Evolutionary conservation across 352 stramenopile species (phyloP).

Genomic region (Phytophthora cryptogea): DNA sequence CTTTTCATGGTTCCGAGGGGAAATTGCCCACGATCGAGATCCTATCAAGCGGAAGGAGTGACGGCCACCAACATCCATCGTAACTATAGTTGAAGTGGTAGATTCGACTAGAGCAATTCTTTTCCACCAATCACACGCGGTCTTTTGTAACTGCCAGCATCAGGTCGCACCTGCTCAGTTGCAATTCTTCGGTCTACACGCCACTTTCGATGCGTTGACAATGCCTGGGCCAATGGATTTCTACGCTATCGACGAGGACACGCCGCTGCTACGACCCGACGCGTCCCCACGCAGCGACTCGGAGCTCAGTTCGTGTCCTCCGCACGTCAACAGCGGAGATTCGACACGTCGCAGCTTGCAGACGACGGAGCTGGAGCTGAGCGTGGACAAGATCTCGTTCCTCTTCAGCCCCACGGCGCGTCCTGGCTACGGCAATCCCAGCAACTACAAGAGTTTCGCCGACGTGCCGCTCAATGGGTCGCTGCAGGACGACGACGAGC

Average conservation of each 20-base stretch:
- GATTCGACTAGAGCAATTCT: constrained; percentile 16
- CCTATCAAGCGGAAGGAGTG: constrained; percentile 10
- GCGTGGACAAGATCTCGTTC: constrained; percentile 82
- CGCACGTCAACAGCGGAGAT: constrained; percentile 4
- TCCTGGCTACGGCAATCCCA: constrained; percentile 18
- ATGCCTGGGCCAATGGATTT: constrained; percentile 30
- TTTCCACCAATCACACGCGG: constrained; percentile 19
- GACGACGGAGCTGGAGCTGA: constrained; percentile 72
- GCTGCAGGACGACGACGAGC: constrained; percentile 59
- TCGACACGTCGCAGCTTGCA: constrained; percentile 31
- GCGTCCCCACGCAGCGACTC: constrained; percentile 30
- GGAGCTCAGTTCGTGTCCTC: constrained; percentile 18
- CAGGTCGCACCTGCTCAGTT: constrained; percentile 1
- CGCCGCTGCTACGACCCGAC: constrained; percentile 30
- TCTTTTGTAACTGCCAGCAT: constrained; percentile 1
- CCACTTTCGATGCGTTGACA: constrained; percentile 7
- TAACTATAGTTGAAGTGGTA: constrained; percentile 13
- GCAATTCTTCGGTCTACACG: constrained; percentile 1
- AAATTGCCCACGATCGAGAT: constrained; percentile 4
- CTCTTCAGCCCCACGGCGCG: constrained; percentile 71
- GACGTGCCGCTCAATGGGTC: constrained; percentile 40
- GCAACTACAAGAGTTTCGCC: constrained; percentile 56
- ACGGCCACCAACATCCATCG: not conserved
- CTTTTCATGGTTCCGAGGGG: constrained; percentile 17
- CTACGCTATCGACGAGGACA: constrained; percentile 40